Conservation (phyloP, 768 basidiomycete genomes). For the Lyophyllum semitale region DNA sequence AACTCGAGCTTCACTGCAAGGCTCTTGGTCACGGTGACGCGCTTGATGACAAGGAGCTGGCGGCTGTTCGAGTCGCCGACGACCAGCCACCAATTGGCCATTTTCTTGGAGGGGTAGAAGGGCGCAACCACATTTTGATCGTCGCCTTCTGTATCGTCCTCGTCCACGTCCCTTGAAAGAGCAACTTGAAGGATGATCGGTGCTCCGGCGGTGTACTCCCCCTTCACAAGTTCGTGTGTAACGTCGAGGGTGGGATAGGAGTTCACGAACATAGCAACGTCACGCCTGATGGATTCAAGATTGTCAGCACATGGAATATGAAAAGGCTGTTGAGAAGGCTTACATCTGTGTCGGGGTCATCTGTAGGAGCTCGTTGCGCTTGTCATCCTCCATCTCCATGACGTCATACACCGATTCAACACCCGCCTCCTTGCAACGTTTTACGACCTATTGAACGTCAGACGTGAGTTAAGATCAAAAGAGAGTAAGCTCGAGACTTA, state of each 20-base stretch:
- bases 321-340: constrained; percentile 33
- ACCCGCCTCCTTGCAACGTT: constrained; percentile 79
- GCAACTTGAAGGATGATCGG: constrained; percentile 82
- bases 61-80: constrained; percentile 82
- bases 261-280: constrained; percentile 94
- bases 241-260: constrained; percentile 97
- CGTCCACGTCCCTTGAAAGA: constrained; percentile 81
- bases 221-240: constrained; percentile 80
- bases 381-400: constrained; percentile 97
- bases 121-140: constrained; percentile 92
- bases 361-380: constrained; percentile 76
- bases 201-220: constrained; percentile 81
- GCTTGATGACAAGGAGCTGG: constrained; percentile 84
- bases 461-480: not conserved
- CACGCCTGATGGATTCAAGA: constrained; percentile 63
- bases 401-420: constrained; percentile 94
- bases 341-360: constrained; percentile 89
- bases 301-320: not conserved
- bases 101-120: constrained; percentile 87
- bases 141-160: constrained; percentile 63
- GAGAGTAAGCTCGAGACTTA: constrained; percentile 32
- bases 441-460: constrained; percentile 56
- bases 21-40: constrained; percentile 85
- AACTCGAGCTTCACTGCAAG: constrained; percentile 90
- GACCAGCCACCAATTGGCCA: constrained; percentile 97